Evolutionary conservation across 495 filamentous ascomycete species (phyloP), one percentile per base, ranked within the genome.

Genomic region (Tirmania nivea): DNA sequence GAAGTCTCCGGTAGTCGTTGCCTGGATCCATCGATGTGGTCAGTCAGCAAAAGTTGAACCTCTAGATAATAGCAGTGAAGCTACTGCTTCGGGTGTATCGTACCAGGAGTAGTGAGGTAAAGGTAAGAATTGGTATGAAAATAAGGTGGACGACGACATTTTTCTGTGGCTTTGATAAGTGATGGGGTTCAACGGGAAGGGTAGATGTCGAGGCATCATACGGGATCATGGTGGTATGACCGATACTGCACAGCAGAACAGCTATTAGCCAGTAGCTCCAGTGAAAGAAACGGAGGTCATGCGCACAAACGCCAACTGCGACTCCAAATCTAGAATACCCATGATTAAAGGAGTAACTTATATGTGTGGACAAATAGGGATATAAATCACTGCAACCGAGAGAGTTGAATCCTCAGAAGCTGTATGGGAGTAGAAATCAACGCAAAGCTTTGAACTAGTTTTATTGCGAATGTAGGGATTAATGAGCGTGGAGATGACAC

Each of bases 131-230:
- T 1, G 90, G 90, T 9, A 97, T 88, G 64, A 84, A 95, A 21
- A 79, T 72, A 61, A 94, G 80, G 66, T 97, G 90, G 59, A 97
- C 94, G 20, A 75, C 74, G 52, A 95, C 70, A 63, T 97, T 97
- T 62, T 77, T 71, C 78, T 84, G 56, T 10, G 12, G 49, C 34
- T 34, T 35, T 47, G 25, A 48, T 50, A 39, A 55, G 25, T 52
- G 25, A 35, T 1, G 8, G 8, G 9, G 14, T 55, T 19, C 35
- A 19, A 50, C 45, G 34, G 21, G 52, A 11, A 31, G 45, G 19
- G 20, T 52, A 39, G 25, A 17, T 45, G 20, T 10, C 47, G 4
- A 50, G 19, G 45, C 21, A 35, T 19, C 63, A 48, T 71, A 92
- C 83, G 9, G 78, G 71, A 68, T 94, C 81, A 66, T 83, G 80